These are phyloP conservation scores for Cladosporium sp. DNA, from an alignment of 2,329 filamentous ascomycete species.

Conservation along the genomic window DNA sequence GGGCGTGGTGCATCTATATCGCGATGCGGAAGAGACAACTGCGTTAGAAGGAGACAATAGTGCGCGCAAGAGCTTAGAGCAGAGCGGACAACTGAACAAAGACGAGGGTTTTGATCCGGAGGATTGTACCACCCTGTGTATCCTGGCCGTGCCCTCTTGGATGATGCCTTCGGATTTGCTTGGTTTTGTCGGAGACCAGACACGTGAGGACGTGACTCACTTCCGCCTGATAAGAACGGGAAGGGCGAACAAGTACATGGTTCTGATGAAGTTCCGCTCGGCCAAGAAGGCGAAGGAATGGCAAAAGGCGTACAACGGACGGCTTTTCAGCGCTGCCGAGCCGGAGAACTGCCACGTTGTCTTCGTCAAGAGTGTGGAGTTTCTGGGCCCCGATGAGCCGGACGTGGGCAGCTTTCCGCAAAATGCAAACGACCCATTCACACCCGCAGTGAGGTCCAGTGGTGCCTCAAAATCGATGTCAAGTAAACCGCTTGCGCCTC, in stretches of 20 bases:
- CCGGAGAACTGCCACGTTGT: constrained; percentile 92
- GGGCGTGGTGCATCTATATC: constrained; percentile 91
- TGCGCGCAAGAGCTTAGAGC: constrained; percentile 29
- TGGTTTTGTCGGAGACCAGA: constrained; percentile 84
- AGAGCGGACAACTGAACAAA: background rate
- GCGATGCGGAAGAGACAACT: constrained; percentile 70
- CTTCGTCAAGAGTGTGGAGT: constrained; percentile 86
- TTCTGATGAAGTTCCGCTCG: constrained; percentile 86
- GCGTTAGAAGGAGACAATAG: constrained; percentile 49
- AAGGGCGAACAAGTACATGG: constrained; percentile 85
- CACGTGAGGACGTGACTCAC: constrained; percentile 80
- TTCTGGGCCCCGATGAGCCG: constrained; percentile 58
- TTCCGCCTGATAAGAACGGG: constrained; percentile 91
- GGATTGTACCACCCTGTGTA: constrained; percentile 81
- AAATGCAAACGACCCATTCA: constrained; percentile 59
- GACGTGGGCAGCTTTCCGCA: constrained; percentile 44
- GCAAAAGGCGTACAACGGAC: constrained; percentile 84
- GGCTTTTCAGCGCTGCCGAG: constrained; percentile 69
- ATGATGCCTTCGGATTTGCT: constrained; percentile 86
- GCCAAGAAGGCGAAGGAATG: constrained; percentile 68
- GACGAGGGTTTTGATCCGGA: constrained; percentile 40
- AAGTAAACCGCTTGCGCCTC: constrained; percentile 60
- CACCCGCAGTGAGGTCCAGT: constrained; percentile 24
- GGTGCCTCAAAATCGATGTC: constrained; percentile 31
- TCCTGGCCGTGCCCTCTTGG: constrained; percentile 90